A percentile compares a stretch with the other conserved stretches of the same genome.
phyloP scores from a whole-genome alignment of 306 rosid species.

The Oemleria cerasiformis region DNA sequence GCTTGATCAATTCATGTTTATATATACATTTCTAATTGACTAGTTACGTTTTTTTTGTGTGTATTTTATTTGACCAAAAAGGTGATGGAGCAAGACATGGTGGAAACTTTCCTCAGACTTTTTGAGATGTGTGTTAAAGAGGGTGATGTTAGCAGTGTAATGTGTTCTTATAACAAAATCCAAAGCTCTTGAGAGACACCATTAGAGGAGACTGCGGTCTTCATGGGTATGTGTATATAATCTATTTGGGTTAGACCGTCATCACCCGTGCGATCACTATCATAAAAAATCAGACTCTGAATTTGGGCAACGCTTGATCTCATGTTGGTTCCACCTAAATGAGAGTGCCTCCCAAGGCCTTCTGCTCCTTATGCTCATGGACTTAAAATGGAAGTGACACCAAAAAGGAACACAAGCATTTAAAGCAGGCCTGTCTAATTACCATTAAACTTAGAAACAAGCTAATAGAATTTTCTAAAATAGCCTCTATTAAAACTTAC shows the following conservation, averaged over 20 bases:
- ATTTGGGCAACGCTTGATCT: too few species aligned
- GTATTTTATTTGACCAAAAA: not conserved
- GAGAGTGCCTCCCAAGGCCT: too few species aligned
- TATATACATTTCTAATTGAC: not conserved
- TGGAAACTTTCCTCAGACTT: slow-evolving; percentile 14
- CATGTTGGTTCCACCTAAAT: too few species aligned
- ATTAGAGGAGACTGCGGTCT: slow-evolving; percentile 25
- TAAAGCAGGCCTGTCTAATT: slow-evolving; percentile 16
- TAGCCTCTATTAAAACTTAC: too few species aligned
- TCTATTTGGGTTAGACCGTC: too few species aligned
- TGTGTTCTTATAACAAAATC: slow-evolving; percentile 20
- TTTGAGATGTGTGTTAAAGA: slow-evolving; percentile 27
- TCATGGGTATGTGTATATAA: slow-evolving; percentile 7
- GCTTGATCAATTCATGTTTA: too few species aligned
- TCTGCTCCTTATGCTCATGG: too few species aligned
- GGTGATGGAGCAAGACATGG: slow-evolving; percentile 22
- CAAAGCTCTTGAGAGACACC: slow-evolving; percentile 13
- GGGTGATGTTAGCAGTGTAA: slow-evolving; percentile 24
- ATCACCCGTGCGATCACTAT: too few species aligned
- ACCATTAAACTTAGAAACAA: too few species aligned
- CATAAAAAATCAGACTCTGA: too few species aligned
- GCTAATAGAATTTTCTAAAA: too few species aligned
- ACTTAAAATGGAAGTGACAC: not conserved
- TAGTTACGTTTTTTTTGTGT: not conserved
- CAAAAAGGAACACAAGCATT: slow-evolving; percentile 9